Base-by-base conservation (phyloP, 805 yeast genomes). In the Candida tibetensis region DNA sequence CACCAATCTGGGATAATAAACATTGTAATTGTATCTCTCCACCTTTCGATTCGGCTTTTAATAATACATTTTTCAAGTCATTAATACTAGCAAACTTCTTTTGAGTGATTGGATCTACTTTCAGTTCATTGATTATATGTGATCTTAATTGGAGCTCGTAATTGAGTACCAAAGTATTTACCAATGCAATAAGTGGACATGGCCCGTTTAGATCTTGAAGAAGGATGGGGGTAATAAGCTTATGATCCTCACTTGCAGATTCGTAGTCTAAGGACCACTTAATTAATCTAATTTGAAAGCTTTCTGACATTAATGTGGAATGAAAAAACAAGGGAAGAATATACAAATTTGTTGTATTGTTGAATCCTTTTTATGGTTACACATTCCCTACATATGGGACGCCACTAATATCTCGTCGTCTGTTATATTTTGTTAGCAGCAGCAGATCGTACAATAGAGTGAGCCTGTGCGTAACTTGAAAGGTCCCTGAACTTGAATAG, bases 201-300 rank as follows among this genome's bases (percentile, higher is more conserved):
- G 96, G 95, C 0, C 96, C 96, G 52, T 88, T 87, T 33, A 64
- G 69, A 45, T 86, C 85, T 63, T 89, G 96, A 15, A 87, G 60
- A 3, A 90, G 62, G 23, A 89, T 77, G 29, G 78, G 78, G 40
- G 81, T 71, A 46, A 40, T 45, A 21, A 57, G 57, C 32, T 60
- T 59, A 46, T 64, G 60, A 32, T 59, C 63, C 17, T 41, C 46
- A 9, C 34, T 39, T 29, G 37, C 32, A 19, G 44, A 34, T 19
- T 40, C 30, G 35, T 46, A 46, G 32, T 44, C 50, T 31, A 46
- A 34, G 21, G 66, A 58, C 72, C 71, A 66, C 19, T 42, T 38
- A 21, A 65, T 51, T 23, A 42, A 32, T 37, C 57, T 52, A 17
- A 62, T 59, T n/a, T 49, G 42, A 32, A 42, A 39, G 13, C 25